Evolutionary conservation across 2,329 filamentous ascomycete genomes (phyloP).

Genomic region (Pseudocercospora fijiensis): DNA sequence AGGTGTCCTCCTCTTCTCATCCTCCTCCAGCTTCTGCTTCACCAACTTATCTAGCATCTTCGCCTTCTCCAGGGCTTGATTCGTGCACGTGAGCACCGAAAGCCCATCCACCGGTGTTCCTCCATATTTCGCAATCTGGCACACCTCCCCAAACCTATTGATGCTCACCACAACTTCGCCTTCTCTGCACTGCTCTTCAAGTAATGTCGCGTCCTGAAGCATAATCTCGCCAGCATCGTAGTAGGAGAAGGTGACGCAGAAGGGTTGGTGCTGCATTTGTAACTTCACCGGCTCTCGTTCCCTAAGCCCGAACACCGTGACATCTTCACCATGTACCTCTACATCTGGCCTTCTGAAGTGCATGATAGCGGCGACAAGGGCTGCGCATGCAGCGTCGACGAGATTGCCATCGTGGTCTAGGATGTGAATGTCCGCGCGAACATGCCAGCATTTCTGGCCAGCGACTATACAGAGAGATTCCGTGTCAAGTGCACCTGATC

Average conservation of each 20-base stretch:
- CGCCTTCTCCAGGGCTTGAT: slow-evolving; percentile 71
- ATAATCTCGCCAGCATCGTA: slow-evolving; percentile 70
- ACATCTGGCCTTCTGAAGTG: slow-evolving; percentile 92
- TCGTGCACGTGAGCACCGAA: slow-evolving; percentile 72
- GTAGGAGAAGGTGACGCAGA: slow-evolving; percentile 87
- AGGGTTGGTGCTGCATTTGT: slow-evolving; percentile 85
- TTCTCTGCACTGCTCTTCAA: slow-evolving; percentile 74
- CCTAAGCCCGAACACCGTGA: slow-evolving; percentile 78
- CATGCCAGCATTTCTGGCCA: slow-evolving; percentile 84
- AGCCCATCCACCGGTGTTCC: slow-evolving; percentile 79
- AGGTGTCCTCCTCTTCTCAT: slow-evolving; percentile 73
- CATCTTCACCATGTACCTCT: slow-evolving; percentile 75
- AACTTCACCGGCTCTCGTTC: slow-evolving; percentile 89
- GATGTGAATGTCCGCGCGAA: slow-evolving; percentile 89
- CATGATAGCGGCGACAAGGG: slow-evolving; percentile 80
- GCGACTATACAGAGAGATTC: slow-evolving; percentile 94
- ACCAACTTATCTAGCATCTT: slow-evolving; percentile 76
- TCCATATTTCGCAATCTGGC: slow-evolving; percentile 86
- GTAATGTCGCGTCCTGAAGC: slow-evolving; percentile 67
- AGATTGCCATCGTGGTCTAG: slow-evolving; percentile 88
- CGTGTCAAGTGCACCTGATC: slow-evolving; percentile 88
- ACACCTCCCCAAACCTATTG: slow-evolving; percentile 86
- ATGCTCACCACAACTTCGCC: slow-evolving; percentile 78
- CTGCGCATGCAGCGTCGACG: slow-evolving; percentile 80
- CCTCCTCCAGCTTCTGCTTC: slow-evolving; percentile 70